These are phyloP conservation scores for Catharanthus roseus DNA, from an alignment of 257 asterid genomes.

Conservation along the genomic window DNA sequence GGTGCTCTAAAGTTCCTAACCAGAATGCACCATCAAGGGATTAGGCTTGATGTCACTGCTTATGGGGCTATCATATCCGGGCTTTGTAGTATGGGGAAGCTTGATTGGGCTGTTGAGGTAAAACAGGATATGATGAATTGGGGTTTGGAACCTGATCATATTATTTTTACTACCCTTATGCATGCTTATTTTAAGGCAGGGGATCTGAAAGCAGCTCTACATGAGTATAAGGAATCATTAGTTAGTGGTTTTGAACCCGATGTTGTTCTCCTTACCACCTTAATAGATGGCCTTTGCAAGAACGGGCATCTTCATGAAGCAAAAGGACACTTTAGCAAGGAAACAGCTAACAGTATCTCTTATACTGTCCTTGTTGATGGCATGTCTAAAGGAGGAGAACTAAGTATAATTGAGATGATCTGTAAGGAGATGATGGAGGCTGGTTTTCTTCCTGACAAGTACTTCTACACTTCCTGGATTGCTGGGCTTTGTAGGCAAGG, in stretches of 20 bases:
- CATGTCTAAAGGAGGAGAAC: slow-evolving; percentile 18
- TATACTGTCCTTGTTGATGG: slow-evolving; percentile 21
- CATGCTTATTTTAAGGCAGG: slow-evolving; percentile 13
- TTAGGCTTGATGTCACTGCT: slow-evolving; percentile 15
- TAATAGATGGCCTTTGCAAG: slow-evolving; percentile 23
- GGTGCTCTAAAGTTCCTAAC: slow-evolving; percentile 12
- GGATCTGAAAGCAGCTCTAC: slow-evolving; percentile 12
- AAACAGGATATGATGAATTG: slow-evolving; percentile 8
- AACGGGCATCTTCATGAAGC: slow-evolving; percentile 18
- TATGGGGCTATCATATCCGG: slow-evolving; percentile 17
- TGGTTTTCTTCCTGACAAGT: slow-evolving; percentile 21
- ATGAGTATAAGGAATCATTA: slow-evolving; percentile 20
- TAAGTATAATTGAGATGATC: slow-evolving; percentile 19
- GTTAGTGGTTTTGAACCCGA: slow-evolving; percentile 16
- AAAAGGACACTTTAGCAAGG: slow-evolving; percentile 12
- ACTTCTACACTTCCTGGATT: slow-evolving; percentile 25
- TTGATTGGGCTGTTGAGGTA: slow-evolving; percentile 17
- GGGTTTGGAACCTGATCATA: slow-evolving; percentile 11
- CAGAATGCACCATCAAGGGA: slow-evolving; percentile 14
- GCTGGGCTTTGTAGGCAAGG: slow-evolving; percentile 22
- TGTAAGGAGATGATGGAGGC: slow-evolving; percentile 20
- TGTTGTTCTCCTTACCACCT: slow-evolving; percentile 16
- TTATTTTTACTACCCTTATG: slow-evolving; percentile 14
- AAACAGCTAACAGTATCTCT: slow-evolving; percentile 18
- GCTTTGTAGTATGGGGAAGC: slow-evolving; percentile 8